phyloP scores from a whole-genome alignment of 306 rosid genomes.

The Prunus campanulata region DNA sequence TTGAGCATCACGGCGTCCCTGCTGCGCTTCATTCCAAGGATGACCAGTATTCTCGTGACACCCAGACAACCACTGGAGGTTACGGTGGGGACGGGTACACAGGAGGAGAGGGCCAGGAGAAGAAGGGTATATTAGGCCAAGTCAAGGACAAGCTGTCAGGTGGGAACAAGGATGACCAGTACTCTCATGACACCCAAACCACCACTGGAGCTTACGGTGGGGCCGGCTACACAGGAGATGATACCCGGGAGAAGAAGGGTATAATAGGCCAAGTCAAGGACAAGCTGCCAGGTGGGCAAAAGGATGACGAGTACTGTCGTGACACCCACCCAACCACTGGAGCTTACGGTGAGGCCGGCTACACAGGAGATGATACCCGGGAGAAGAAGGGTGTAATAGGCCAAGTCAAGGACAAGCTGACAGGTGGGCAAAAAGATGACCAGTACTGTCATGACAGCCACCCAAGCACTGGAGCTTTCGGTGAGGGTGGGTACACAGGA shows the following conservation, averaged over 20 bases:
- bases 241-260: not conserved
- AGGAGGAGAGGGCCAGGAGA: not conserved
- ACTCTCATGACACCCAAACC: not conserved
- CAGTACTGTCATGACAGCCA: not conserved
- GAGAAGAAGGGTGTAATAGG: not conserved
- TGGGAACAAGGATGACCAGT: not conserved
- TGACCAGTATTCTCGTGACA: not conserved
- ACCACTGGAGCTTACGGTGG: not conserved
- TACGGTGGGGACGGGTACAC: not conserved
- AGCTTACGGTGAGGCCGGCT: not conserved
- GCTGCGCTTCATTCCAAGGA: not conserved
- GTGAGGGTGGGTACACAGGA: not conserved
- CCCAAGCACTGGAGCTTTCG: not conserved
- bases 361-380: not conserved
- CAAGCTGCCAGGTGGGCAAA: conserved; percentile 26
- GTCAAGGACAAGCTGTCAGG: conserved; percentile 25
- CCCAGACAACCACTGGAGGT: not conserved
- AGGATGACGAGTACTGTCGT: not conserved
- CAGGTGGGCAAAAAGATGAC: conserved; percentile 17
- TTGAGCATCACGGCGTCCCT: too few relatives aligned
- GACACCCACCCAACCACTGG: not conserved
- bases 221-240: not conserved
- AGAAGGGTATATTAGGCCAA: not conserved
- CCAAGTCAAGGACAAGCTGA: conserved; percentile 1
- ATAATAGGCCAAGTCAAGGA: not conserved